These are phyloP conservation scores for Chloris gayana DNA, from an alignment of 176 grass and related monocot genomes.

Conservation along the genomic window DNA sequence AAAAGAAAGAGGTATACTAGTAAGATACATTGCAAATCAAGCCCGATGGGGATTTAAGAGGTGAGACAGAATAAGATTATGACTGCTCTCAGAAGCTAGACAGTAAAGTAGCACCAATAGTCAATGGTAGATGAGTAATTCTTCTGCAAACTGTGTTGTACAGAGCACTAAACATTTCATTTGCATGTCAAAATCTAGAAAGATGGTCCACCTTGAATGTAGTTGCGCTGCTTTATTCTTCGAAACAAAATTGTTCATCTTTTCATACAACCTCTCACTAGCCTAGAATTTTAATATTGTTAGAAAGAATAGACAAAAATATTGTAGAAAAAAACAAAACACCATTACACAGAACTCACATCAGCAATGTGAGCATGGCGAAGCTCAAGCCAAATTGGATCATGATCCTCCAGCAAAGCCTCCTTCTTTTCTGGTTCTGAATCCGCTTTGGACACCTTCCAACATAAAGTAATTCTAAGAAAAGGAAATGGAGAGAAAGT, in stretches of 20 bases:
- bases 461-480: conserved; percentile 42
- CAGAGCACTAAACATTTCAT: background rate
- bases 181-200: conserved; percentile 22
- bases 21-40: conserved; percentile 11
- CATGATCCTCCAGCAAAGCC: conserved; percentile 84
- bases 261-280: conserved; percentile 91
- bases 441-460: conserved; percentile 66
- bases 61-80: conserved; percentile 34
- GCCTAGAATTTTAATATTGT: conserved; percentile 61
- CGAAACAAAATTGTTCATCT: conserved; percentile 77
- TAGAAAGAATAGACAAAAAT: conserved; percentile 32
- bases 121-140: conserved; percentile 4
- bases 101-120: background rate
- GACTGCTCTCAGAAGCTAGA: conserved; percentile 1
- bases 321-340: conserved; percentile 15
- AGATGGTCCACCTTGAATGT: conserved; percentile 66
- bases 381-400: conserved; percentile 93
- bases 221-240: conserved; percentile 99
- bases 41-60: conserved; percentile 7
- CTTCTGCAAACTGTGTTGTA: background rate
- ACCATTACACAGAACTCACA: conserved; percentile 59
- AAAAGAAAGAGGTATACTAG: background rate
- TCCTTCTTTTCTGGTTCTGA: conserved; percentile 81
- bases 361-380: conserved; percentile 96
- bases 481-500: conserved; percentile 23